Conservation (phyloP, 768 basidiomycete species). For the Termitomyces sp. region DNA sequence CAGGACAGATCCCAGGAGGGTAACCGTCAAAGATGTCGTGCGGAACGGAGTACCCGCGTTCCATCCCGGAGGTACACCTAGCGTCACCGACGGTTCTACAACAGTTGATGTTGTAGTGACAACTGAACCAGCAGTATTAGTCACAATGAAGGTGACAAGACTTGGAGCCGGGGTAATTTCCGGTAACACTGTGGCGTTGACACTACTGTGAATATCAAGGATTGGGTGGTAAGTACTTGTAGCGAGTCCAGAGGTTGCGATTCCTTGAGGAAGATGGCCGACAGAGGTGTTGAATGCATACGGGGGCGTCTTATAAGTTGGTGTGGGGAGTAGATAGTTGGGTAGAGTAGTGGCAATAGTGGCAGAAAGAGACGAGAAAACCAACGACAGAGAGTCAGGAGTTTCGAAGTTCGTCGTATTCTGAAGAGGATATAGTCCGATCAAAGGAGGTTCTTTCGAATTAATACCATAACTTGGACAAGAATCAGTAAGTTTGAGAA, state of each 20-base stretch:
- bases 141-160: constrained; percentile 50
- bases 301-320: constrained; percentile 53
- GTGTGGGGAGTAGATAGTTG: constrained; percentile 64
- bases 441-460: constrained; percentile 65
- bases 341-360: constrained; percentile 67
- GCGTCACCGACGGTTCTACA: constrained; percentile 37
- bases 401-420: constrained; percentile 41
- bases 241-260: constrained; percentile 58
- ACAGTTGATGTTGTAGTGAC: constrained; percentile 50
- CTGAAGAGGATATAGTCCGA: constrained; percentile 65
- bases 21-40: constrained; percentile 10
- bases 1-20: constrained; percentile 8
- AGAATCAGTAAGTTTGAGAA: background rate
- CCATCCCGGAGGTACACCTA: constrained; percentile 66
- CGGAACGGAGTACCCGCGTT: constrained; percentile 19
- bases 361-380: constrained; percentile 57
- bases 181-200: constrained; percentile 53
- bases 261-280: constrained; percentile 44
- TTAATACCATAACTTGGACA: constrained; percentile 67
- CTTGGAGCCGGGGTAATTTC: constrained; percentile 45
- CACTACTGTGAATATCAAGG: constrained; percentile 30
- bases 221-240: constrained; percentile 68
- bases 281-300: constrained; percentile 71
- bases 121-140: constrained; percentile 47
- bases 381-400: constrained; percentile 36